A percentile compares a stretch with the other conserved stretches of the same genome.
Conservation (phyloP, 2,329 filamentous ascomycete species). For the Metarhizium humberi region DNA sequence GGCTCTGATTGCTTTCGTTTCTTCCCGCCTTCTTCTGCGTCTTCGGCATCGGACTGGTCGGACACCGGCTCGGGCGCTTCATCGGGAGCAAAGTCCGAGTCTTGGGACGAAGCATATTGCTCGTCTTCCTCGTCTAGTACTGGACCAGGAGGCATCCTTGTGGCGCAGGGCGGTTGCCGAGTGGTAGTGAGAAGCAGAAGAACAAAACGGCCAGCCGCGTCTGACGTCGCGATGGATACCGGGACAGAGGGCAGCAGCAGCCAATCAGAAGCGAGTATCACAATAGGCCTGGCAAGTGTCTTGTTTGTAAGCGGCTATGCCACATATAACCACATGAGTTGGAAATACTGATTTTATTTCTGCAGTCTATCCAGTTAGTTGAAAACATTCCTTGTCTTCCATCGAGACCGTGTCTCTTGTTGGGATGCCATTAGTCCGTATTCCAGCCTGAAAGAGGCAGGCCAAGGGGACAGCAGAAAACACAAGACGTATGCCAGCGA, state of each 20-base stretch:
- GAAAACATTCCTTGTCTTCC: too few species aligned
- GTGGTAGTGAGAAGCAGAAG: background rate
- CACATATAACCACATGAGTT: too few species aligned
- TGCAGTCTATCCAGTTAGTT: too few species aligned
- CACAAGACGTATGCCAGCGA: too few species aligned
- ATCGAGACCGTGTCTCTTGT: too few species aligned
- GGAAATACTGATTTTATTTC: too few species aligned
- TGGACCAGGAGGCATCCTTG: conserved; percentile 34
- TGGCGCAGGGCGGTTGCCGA: background rate
- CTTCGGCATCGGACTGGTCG: conserved; percentile 42
- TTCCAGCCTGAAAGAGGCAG: too few species aligned
- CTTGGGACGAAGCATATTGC: conserved; percentile 60
- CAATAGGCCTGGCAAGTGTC: background rate
- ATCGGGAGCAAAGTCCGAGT: conserved; percentile 64
- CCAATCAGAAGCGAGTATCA: background rate
- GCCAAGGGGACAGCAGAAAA: too few species aligned
- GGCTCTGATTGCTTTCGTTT: conserved; percentile 14
- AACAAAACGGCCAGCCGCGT: background rate
- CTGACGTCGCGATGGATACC: background rate
- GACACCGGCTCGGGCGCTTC: conserved; percentile 36
- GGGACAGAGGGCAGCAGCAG: background rate
- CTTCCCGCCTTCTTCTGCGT: conserved; percentile 16
- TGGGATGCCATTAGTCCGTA: too few species aligned
- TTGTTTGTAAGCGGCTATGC: background rate
- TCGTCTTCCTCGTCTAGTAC: conserved; percentile 39